Percentiles rank a stretch among this genome's conserved stretches.
phyloP scores from a whole-genome alignment of 2,329 filamentous ascomycete species.

The Penicillium decumbens region DNA sequence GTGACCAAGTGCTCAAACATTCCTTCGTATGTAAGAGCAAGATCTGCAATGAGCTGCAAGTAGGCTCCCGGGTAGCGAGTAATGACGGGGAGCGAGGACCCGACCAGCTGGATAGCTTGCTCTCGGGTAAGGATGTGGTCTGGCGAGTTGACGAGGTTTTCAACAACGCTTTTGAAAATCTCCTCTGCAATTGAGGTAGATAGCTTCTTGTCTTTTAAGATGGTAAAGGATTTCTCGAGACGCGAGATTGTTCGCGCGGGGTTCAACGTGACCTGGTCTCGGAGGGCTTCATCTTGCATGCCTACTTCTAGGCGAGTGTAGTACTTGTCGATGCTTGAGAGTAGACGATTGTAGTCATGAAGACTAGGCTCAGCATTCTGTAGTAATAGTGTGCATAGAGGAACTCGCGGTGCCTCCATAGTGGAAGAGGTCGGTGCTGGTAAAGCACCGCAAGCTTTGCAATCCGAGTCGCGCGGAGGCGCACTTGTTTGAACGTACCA shows the following conservation, averaged over 20 bases:
- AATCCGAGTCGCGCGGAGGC: background rate
- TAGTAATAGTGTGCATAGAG: slow-evolving; percentile 2
- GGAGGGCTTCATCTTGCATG: slow-evolving; percentile 4
- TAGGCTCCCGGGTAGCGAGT: slow-evolving; percentile 1
- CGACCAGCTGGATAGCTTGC: slow-evolving; percentile 6
- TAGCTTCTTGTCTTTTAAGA: slow-evolving; percentile 3
- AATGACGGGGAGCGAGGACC: slow-evolving; percentile 9
- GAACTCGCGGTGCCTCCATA: slow-evolving; percentile 2
- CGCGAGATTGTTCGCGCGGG: slow-evolving; percentile 6
- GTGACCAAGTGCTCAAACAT: slow-evolving; percentile 9
- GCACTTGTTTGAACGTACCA: background rate
- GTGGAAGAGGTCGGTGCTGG: background rate
- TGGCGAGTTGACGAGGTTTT: slow-evolving; percentile 2
- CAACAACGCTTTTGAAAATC: slow-evolving; percentile 8
- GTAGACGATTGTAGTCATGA: slow-evolving; percentile 9
- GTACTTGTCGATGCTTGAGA: slow-evolving; percentile 5
- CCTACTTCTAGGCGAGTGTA: slow-evolving; percentile 3
- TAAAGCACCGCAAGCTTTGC: background rate
- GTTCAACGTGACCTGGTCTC: slow-evolving; percentile 7
- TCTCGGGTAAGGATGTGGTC: slow-evolving; percentile 2
- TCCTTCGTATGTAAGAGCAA: background rate
- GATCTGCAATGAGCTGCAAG: background rate
- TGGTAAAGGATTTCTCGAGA: slow-evolving; percentile 9
- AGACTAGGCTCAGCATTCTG: slow-evolving; percentile 5
- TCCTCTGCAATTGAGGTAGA: slow-evolving; percentile 3